Percentiles rank a stretch among this genome's conserved stretches.
These are phyloP conservation scores for Gloeophyllum trabeum DNA, from an alignment of 768 basidiomycete genomes.

Conservation along the genomic window DNA sequence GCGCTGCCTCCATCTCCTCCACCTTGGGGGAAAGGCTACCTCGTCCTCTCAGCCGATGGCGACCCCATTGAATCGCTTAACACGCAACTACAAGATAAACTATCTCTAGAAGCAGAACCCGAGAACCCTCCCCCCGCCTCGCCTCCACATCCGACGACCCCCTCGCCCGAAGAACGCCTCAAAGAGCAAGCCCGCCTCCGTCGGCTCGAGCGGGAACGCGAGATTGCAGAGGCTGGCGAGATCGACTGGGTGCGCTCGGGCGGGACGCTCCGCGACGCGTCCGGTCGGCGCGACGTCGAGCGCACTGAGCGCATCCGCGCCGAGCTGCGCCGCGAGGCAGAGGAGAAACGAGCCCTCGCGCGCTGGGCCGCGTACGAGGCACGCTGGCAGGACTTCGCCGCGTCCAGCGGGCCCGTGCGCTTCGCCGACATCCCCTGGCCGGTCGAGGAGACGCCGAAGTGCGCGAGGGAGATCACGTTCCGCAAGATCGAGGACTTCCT, in stretches of 20 bases:
- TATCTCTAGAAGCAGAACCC: too few species aligned
- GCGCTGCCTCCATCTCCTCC: too few species aligned
- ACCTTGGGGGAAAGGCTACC: too few species aligned
- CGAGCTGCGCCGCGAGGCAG: conserved; percentile 33
- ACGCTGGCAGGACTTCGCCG: conserved; percentile 32
- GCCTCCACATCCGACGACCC: too few species aligned
- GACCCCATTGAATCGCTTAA: too few species aligned
- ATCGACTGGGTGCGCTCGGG: conserved; percentile 51
- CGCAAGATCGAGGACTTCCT: neutral
- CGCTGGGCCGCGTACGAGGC: conserved; percentile 45
- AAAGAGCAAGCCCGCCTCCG: too few species aligned
- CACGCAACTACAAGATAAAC: too few species aligned
- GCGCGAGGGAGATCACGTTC: too few species aligned
- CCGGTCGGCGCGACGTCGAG: conserved; percentile 36
- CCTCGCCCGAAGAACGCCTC: too few species aligned
- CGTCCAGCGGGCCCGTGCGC: conserved; percentile 11
- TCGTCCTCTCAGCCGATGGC: too few species aligned
- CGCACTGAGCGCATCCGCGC: conserved; percentile 36
- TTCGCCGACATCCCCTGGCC: conserved; percentile 64
- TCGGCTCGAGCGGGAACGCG: conserved; percentile 22
- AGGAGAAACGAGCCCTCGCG: conserved; percentile 23
- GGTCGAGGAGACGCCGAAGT: too few species aligned
- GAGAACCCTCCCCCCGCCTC: too few species aligned
- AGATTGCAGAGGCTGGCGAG: conserved; percentile 36
- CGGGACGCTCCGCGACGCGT: conserved; percentile 38